Evolutionary conservation across 2,329 filamentous ascomycete species (phyloP), one percentile per base, ranked within the genome.

Genomic region (Alternaria hordeiaustralica): DNA sequence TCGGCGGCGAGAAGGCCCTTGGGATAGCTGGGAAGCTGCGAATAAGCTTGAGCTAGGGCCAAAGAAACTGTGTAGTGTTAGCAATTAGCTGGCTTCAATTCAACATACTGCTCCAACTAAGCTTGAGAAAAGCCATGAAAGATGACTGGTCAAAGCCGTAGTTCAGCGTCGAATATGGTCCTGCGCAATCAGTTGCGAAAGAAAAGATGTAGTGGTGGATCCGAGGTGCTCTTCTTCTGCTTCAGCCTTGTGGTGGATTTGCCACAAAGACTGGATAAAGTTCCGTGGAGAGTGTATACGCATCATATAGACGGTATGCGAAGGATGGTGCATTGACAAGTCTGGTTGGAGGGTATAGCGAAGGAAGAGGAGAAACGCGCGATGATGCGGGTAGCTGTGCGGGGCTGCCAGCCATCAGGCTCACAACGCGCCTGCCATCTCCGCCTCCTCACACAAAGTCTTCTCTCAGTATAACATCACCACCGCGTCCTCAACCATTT

Each of bases 1-100:
- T 21, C 47, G 47, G 20, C 49, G 57, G 15, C 49, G 57, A 15
- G 57, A 59, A 59, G 57, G 57, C 6, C 47, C 36, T 33, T 59
- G 57, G 57, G 57, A 59, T 18, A 54, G 57, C 36, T 53, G 36
- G 47, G 43, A 54, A 59, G 41, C 41, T 28, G 57, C 54, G 21
- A 44, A 57, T 10, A 57, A 20, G 54, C 41, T 57, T 46, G 25
- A 47, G 36, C n/a, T 41, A 6, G 36, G 36, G 36, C n/a, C 36
- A 41, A 41, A 41, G 36, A 18, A 0, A 41, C 15, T 41, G 36
- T 41, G 36, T 41, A 41, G 36, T 41, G 36, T 18, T 41, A 41
- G 15, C 15, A 41, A n/a, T n/a, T 41, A 41, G 36, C 36, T 11
- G 36, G 36, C 36, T 41, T 36, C 15, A n/a, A 36, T 36, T 13